Evolutionary conservation across 2,329 filamentous ascomycete genomes (phyloP), one percentile per base, ranked within the genome.

Genomic region (Daldinia eschscholtzii): DNA sequence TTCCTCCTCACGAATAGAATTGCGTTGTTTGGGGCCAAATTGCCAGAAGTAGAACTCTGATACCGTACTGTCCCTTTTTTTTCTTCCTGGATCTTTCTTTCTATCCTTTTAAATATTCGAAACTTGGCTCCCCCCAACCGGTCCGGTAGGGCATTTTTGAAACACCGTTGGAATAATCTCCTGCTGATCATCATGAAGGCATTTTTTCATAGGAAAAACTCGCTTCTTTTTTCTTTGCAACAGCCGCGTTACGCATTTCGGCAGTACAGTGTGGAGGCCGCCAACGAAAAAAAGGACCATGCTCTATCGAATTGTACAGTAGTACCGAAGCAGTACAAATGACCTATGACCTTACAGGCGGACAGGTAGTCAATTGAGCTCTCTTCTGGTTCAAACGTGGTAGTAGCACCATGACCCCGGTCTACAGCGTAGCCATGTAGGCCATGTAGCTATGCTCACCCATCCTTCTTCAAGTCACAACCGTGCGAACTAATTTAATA

Each of bases 211-310:
- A 23, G 48, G n/a, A 18, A 37, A 23, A 26, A 59, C 35, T 59
- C 57, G 20, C 15, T 56, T 26, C 33, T 39, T 44, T 10, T 18
- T 20, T 33, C 20, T 42, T 44, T 5, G 9, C 39, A 33, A 20
- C 39, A 57, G 35, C 18, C 18, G 9, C 33, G n/a, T 37, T 55
- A 35, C 33, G 26, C 37, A n/a, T 42, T 41, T 44, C 28, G 46
- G 62, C 50, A 67, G 53, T 20, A 69, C 66, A 66, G 68, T 69
- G 66, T 61, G 66, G 69, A 71, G 69, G 69, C 69, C 69, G 65
- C 69, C 69, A 42, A 67, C 57, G 5, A 35, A 33, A 33, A 33
- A 46, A 55, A 46, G 44, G 35, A 48, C 53, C 33, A 37, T 63
- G 30, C 46, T 53, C 23, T 39, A 61, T 55, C 52, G 37, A 39